A percentile compares a stretch with the other conserved stretches of the same genome.
Evolutionary conservation across 495 filamentous ascomycete genomes (phyloP).

Genomic region (Lineolata rhizophorae): DNA sequence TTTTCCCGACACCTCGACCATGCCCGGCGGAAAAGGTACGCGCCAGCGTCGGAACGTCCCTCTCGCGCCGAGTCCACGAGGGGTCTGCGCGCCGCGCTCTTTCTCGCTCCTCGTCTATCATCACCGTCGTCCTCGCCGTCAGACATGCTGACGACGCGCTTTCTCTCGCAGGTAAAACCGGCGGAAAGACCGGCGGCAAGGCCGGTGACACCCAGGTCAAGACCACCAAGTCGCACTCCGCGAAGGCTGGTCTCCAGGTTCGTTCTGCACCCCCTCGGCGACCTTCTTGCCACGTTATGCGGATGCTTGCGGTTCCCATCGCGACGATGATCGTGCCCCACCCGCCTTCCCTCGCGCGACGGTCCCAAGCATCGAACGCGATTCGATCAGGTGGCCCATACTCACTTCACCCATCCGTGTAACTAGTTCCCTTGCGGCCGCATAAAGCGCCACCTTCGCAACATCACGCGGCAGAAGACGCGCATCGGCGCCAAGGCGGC

Average conservation of each 20-base stretch:
- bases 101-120: background rate
- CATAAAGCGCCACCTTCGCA: constrained; percentile 99
- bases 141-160: constrained; percentile 4
- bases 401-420: constrained; percentile 2
- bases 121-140: too few relatives aligned
- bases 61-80: background rate
- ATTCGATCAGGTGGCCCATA: too few relatives aligned
- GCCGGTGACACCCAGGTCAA: constrained; percentile 46
- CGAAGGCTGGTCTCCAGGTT: constrained; percentile 96
- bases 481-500: constrained; percentile 97
- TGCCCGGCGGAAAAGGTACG: constrained; percentile 22
- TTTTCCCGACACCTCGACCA: constrained; percentile 5
- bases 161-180: constrained; percentile 46
- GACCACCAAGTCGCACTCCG: constrained; percentile 94
- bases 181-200: constrained; percentile 62
- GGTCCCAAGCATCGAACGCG: too few relatives aligned
- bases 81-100: background rate
- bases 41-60: background rate
- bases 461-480: constrained; percentile 99
- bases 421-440: constrained; percentile 91
- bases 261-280: constrained; percentile 24
- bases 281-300: too few relatives aligned
- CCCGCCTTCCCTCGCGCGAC: too few relatives aligned
- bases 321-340: too few relatives aligned
- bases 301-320: too few relatives aligned